Evolutionary conservation across 208 protist species (phyloP).

Genomic region (Tritrichomonas musculus): DNA sequence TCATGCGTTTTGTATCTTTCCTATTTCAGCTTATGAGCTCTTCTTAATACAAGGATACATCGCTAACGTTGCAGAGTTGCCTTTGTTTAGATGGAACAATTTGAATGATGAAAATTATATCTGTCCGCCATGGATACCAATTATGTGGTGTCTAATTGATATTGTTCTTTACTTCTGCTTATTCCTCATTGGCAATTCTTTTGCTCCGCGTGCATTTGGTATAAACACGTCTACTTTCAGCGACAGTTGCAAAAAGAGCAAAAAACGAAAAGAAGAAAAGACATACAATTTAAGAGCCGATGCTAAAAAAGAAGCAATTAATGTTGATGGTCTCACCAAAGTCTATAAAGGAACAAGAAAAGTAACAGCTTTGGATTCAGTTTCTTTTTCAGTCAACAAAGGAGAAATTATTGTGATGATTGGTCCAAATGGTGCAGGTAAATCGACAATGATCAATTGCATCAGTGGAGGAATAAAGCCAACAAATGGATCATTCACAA

Average conservation of each 20-base stretch:
- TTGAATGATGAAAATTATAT: not conserved
- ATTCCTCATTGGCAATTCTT: not conserved
- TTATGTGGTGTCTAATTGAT: not conserved
- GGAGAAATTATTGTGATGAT: conserved; percentile 6
- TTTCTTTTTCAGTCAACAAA: not conserved
- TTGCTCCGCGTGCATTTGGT: not conserved
- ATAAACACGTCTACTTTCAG: not conserved
- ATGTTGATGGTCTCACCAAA: not conserved
- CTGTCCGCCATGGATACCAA: not conserved
- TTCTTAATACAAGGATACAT: not conserved
- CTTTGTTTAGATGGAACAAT: not conserved
- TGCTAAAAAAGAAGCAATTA: not conserved
- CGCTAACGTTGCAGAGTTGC: too few species aligned
- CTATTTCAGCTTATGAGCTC: not conserved
- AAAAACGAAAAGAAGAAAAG: not conserved
- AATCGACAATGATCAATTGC: not conserved
- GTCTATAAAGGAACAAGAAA: not conserved
- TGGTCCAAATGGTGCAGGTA: conserved; percentile 12
- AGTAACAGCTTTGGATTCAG: not conserved
- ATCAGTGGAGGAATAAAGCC: not conserved
- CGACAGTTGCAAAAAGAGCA: not conserved
- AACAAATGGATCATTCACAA: too few species aligned
- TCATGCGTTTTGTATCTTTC: not conserved
- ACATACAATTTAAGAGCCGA: not conserved
- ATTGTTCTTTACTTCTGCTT: not conserved